Evolutionary conservation across 768 basidiomycete genomes (phyloP), one percentile per base, ranked within the genome.

Genomic region (Lentinula sp.): DNA sequence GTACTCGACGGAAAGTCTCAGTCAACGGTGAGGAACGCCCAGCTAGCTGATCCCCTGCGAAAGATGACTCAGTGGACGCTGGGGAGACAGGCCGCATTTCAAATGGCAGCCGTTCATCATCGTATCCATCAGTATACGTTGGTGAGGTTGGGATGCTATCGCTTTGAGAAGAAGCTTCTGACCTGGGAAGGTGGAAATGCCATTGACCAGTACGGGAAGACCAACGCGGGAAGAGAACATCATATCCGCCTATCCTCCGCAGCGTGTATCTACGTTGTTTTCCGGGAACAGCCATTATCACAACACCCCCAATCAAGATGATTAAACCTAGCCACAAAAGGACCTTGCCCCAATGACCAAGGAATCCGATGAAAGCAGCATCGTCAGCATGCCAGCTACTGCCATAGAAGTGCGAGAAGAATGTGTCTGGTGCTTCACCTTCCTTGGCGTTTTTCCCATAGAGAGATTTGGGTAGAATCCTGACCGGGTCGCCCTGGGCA

Each of bases 371-470:
- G 76, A 98, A 97, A n/a, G 88, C 93, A 32, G 96, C 97, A 72
- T 99, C 96, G 68, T 96, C 95, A 4, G 94, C 88, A 69, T 99
- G 96, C 96, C 96, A 99, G 68, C 92, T 94, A 69, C 95, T 97
- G 34, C 95, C 96, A 68, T 98, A 99, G 77, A 86, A 96, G 73
- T 99, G 96, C n/a, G 86, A 82, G 74, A 98, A 98, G 83, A 95
- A 98, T 5, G 94, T 85, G 68, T 95, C 83, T 1, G 93, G 93
- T 0, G 91, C 91, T 66, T 95, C 90, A 43, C 77, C 85, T 51
- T 82, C 78, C 62, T 86, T 84, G 2, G 93, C 92, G 70, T 99
- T 98, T 77, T 99, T 99, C 61, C 96, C 96, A 51, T 99, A 99
- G n/a, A 98, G 81, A 7, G 91, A 82, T 75, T 94, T 95, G n/a